phyloP scores from a whole-genome alignment of 2,329 filamentous ascomycete species.

The Trichoderma koningiopsis region DNA sequence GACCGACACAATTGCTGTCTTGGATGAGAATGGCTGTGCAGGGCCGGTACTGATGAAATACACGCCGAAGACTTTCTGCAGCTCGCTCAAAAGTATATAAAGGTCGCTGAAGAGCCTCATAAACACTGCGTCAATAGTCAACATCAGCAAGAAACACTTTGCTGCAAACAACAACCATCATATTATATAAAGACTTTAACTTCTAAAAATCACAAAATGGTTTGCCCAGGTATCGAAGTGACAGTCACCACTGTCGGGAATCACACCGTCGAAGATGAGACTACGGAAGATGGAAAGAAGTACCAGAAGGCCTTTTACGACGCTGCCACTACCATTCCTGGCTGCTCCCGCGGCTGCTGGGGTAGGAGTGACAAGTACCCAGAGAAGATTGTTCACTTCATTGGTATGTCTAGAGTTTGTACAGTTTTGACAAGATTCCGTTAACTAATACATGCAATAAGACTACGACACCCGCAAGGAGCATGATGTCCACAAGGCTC shows the following conservation, averaged over 20 bases:
- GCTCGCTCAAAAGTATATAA: neutral
- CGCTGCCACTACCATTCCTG: neutral
- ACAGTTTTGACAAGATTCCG: neutral
- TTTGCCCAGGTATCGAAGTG: neutral
- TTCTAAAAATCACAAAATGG: neutral
- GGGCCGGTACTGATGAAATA: neutral
- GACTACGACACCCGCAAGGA: neutral
- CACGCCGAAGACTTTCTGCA: neutral
- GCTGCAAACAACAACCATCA: neutral
- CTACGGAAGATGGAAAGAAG: neutral
- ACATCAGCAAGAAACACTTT: neutral
- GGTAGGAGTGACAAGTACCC: conserved; percentile 1
- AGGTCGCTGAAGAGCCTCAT: neutral
- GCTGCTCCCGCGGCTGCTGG: conserved; percentile 4
- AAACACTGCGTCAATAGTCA: neutral
- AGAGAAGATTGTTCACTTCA: neutral
- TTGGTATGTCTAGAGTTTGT: neutral
- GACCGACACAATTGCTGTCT: neutral
- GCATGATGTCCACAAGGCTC: neutral
- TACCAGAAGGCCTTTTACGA: neutral
- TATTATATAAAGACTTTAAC: neutral
- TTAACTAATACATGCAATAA: neutral
- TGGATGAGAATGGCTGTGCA: neutral
- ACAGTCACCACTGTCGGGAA: neutral
- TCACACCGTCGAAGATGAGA: neutral